Evolutionary conservation across 2,329 filamentous ascomycete species (phyloP).

Genomic region (Alternaria ethzedia): DNA sequence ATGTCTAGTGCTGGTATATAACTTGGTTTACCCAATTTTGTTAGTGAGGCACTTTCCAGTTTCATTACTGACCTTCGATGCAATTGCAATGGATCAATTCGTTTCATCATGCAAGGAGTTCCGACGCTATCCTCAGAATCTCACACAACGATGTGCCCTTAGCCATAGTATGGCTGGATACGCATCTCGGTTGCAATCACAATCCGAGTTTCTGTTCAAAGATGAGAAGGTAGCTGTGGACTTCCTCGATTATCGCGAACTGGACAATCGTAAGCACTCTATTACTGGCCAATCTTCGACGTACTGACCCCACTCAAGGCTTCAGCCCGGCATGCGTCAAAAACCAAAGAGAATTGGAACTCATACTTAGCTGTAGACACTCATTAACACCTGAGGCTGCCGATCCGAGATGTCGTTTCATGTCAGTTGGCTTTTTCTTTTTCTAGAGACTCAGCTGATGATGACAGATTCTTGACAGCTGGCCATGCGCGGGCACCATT

Average conservation of each 20-base stretch:
- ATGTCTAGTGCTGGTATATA: not conserved
- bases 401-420: constrained; percentile 23
- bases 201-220: not conserved
- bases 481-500: constrained; percentile 22
- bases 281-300: not conserved
- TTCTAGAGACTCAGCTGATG: not conserved
- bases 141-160: not conserved
- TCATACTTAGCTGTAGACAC: not conserved
- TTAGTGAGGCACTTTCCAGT: not conserved
- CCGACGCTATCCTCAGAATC: not conserved
- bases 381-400: not conserved
- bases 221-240: not conserved
- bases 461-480: constrained; percentile 23
- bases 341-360: not conserved
- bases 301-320: not conserved
- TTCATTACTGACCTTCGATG: not conserved
- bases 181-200: not conserved
- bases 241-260: not conserved
- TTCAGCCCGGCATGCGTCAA: not conserved
- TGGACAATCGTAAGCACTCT: not conserved
- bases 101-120: not conserved
- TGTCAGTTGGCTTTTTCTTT: constrained; percentile 5
- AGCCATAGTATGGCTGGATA: not conserved
- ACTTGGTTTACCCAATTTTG: not conserved
- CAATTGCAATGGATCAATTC: not conserved